Conservation (phyloP, 1,139 yeast species). For the Candida glucosophila region DNA sequence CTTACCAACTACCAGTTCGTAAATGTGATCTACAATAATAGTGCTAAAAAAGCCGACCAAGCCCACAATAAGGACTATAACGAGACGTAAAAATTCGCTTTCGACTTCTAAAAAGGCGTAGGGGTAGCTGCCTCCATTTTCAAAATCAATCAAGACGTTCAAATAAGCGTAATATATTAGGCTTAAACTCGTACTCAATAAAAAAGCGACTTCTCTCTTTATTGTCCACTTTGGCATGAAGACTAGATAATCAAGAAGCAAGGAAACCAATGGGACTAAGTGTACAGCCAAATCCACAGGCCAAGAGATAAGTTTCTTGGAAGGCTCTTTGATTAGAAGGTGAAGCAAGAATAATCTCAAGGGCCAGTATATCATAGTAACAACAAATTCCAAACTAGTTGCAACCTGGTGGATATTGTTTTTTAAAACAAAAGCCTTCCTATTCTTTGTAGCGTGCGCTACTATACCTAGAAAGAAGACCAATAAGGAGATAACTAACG, state of each 20-base stretch:
- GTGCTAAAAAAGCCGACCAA: slow-evolving; percentile 33
- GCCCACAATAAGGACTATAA: slow-evolving; percentile 45
- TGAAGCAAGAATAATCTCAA: slow-evolving; percentile 11
- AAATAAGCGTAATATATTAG: slow-evolving; percentile 46
- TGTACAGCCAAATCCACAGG: slow-evolving; percentile 16
- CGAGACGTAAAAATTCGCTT: slow-evolving; percentile 28
- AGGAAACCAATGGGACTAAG: slow-evolving; percentile 10
- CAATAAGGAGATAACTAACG: slow-evolving; percentile 11
- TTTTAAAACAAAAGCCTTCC: slow-evolving; percentile 1
- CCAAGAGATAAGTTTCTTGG: slow-evolving; percentile 11
- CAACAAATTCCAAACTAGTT: slow-evolving; percentile 13
- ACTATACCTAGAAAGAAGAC: slow-evolving; percentile 1
- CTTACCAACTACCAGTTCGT: no score
- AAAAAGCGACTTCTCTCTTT: slow-evolving; percentile 29
- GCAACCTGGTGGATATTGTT: slow-evolving; percentile 7
- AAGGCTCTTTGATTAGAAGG: slow-evolving; percentile 12
- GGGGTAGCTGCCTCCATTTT: slow-evolving; percentile 47
- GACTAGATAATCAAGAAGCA: slow-evolving; percentile 19
- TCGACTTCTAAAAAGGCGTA: slow-evolving; percentile 58
- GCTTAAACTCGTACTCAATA: slow-evolving; percentile 29
- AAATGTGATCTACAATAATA: slow-evolving; percentile 18
- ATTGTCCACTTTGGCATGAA: slow-evolving; percentile 44
- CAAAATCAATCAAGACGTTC: slow-evolving; percentile 36
- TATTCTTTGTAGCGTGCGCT: background rate
- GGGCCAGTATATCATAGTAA: slow-evolving; percentile 16